phyloP scores from a whole-genome alignment of 2,329 filamentous ascomycete genomes.

The Boeremia lycopersici region DNA sequence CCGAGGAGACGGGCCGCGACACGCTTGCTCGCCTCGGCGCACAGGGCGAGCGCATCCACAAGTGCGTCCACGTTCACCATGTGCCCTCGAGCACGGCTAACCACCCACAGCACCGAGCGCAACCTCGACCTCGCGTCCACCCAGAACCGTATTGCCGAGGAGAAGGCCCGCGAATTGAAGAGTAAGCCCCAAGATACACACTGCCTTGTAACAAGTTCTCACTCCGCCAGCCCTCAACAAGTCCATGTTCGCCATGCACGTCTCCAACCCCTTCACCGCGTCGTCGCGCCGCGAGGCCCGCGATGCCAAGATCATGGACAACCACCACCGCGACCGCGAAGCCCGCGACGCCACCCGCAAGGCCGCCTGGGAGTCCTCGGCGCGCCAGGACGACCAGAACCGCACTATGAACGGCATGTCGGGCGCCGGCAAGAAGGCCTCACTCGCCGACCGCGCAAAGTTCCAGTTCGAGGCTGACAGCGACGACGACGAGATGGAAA shows the following conservation, averaged over 20 bases:
- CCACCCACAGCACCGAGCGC: constrained; percentile 61
- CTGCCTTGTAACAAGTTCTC: neutral
- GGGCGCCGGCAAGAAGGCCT: constrained; percentile 23
- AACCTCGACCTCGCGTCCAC: constrained; percentile 81
- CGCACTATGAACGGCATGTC: constrained; percentile 22
- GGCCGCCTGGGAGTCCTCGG: constrained; percentile 52
- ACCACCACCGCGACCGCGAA: constrained; percentile 63
- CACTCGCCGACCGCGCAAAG: constrained; percentile 42
- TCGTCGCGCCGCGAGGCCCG: constrained; percentile 53
- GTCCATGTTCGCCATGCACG: constrained; percentile 88
- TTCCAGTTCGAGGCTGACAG: constrained; percentile 44
- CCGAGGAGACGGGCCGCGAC: constrained; percentile 70
- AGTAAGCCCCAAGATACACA: constrained; percentile 39
- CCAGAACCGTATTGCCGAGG: constrained; percentile 78
- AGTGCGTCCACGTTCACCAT: constrained; percentile 15
- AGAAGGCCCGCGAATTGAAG: constrained; percentile 82
- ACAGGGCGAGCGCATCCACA: constrained; percentile 47
- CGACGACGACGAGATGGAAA: constrained; percentile 69
- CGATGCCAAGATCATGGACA: constrained; percentile 70
- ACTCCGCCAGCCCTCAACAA: constrained; percentile 66
- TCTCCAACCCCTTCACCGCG: constrained; percentile 67
- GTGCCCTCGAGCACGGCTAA: constrained; percentile 10
- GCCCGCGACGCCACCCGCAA: constrained; percentile 61
- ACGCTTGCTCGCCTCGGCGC: constrained; percentile 39
- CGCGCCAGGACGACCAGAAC: constrained; percentile 33